Evolutionary conservation across 164 flowering plant genomes (phyloP), one percentile per base, ranked within the genome.

Genomic region (Macadamia tetraphylla): DNA sequence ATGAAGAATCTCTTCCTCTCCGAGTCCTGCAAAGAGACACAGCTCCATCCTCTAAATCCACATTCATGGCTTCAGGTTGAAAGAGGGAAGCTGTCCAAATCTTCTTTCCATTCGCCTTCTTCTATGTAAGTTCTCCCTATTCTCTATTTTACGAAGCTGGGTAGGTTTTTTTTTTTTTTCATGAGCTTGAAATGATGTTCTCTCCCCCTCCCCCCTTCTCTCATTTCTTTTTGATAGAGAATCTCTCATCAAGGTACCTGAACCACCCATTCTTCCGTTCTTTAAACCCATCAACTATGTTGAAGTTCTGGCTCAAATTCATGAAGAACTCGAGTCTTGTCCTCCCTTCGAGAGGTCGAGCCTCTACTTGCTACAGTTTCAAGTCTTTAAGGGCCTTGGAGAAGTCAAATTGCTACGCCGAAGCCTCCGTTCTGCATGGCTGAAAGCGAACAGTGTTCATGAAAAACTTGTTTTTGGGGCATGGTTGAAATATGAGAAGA

Each of bases 61-160:
- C 98, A 92, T 78, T 88, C 99, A 35, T 95, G 98, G 97, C 96
- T 95, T 64, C 98, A 92, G 82, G 98, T 95, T 77, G 99, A 95
- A 79, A 90, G 97, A 79, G 97, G 98, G 62, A 95, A 95, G 76
- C 83, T 88, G 70, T 80, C 88, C 44, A 94, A 90, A 74, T 63
- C 76, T n/a, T 77, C 91, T 6, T 58, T 88, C 2, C 74, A 80
- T 46, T 72, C 88, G 40, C 75, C 96, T 52, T 88, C 91, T 53
- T 89, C 95, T 44, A 83, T 88, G 99, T 94, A 86, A 86, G 97
- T 77, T 63, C 57, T 44, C 9, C 14, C n/a, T 66, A 32, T 9
- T 63, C 43, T 23, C 29, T 59, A 9, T 29, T 44, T 60, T 10
- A 31, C 43, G 32, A 43, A 60, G 31, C 7, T 60, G 62, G 62